A percentile compares a stretch with the other conserved stretches of the same genome.
phyloP scores from a whole-genome alignment of 768 basidiomycete species.

The Suillus lakei region DNA sequence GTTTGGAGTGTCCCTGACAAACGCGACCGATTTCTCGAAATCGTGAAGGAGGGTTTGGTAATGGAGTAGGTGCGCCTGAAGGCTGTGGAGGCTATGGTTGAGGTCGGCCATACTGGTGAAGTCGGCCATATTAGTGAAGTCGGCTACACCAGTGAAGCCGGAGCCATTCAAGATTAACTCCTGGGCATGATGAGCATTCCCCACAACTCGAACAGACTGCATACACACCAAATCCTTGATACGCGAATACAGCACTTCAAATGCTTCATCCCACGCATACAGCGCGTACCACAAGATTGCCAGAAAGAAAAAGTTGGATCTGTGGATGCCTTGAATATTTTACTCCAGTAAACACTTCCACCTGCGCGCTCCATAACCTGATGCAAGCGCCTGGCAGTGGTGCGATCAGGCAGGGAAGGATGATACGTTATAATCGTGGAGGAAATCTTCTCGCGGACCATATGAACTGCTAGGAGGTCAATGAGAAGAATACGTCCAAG shows the following conservation, averaged over 20 bases:
- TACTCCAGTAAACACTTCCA: conserved; percentile 31
- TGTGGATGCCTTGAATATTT: conserved; percentile 22
- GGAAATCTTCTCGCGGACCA: conserved; percentile 32
- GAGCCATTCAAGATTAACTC: conserved; percentile 36
- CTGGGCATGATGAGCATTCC: neutral
- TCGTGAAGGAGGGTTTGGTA: conserved; percentile 53
- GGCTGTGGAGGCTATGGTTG: conserved; percentile 56
- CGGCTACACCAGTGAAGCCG: too few species aligned
- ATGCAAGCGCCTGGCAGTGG: conserved; percentile 31
- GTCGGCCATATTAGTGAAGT: too few species aligned
- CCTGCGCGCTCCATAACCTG: conserved; percentile 36
- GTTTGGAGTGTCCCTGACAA: conserved; percentile 48
- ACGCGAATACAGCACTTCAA: conserved; percentile 50
- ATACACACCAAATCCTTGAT: conserved; percentile 48
- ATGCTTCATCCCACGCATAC: conserved; percentile 58
- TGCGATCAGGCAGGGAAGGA: conserved; percentile 28
- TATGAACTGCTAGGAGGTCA: conserved; percentile 44
- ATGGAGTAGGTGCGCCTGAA: conserved; percentile 56
- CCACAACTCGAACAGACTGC: conserved; percentile 19
- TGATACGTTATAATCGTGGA: conserved; percentile 42
- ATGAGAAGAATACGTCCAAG: conserved; percentile 35
- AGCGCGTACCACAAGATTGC: conserved; percentile 54
- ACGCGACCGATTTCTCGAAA: conserved; percentile 50
- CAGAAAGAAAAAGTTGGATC: conserved; percentile 57
- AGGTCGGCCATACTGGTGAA: conserved; percentile 50